Base-by-base conservation (phyloP, 306 rosid genomes). In the Casuarina equisetifolia region DNA sequence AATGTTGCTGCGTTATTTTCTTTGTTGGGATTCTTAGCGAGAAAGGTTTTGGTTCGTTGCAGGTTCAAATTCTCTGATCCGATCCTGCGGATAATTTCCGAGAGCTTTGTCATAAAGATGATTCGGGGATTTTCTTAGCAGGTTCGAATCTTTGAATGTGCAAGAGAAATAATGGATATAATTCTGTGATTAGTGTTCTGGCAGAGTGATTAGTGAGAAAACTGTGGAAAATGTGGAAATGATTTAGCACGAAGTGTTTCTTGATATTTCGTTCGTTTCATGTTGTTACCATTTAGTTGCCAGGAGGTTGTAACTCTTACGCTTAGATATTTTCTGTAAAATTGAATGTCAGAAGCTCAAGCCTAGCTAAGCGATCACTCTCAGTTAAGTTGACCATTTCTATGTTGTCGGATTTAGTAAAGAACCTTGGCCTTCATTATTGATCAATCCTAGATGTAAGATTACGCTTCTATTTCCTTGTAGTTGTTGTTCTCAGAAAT, bases 61-160 rank as follows among this genome's bases (percentile, higher is more conserved):
- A 54, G 74, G 71, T 69, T 59, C 69, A 15, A 64, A 36, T 55
- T 77, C 52, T 83, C 46, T 79, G 85, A 84, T 87, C 82, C 73
- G 93, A 88, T 90, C 88, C 90, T 69, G 83, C 59, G 48, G 72
- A 70, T 75, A 54, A 58, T 55, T 74, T 66, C 76, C 48, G 36
- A 72, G 80, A 69, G 76, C 66, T 84, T 67, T 63, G 42, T 67
- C n/a, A 44, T 54, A 42, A 84, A 74, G 19, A 63, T 74, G 72
- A 36, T 78, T 67, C 38, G 66, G 5, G 76, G 42, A 39, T 15
- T 76, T 74, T 78, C 85, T 79, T 70, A 19, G 58, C 39, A 61
- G 84, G 79, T 45, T n/a, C 8, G 69, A 13, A 17, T 40, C 40
- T 3, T 79, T 48, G 51, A 19, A 46, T 2, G 39, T 59, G 72